Base-by-base conservation (phyloP, 2,329 filamentous ascomycete species). In the Exophiala bonariae region DNA sequence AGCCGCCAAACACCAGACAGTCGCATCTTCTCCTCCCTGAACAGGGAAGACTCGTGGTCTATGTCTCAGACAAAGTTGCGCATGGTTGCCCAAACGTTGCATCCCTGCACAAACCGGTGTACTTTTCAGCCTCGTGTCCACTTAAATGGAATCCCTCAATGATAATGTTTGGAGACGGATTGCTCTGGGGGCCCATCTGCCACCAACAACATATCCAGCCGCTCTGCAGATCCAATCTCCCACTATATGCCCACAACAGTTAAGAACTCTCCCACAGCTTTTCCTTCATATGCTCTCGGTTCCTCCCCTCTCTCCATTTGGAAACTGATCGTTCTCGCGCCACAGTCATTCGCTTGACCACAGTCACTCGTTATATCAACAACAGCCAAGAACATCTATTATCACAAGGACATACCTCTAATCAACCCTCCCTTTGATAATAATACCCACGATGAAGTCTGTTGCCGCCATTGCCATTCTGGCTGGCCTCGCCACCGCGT, bases 401-500 rank as follows among this genome's bases (percentile, higher is more conserved):
- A 35, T 16, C 32, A 35, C n/a, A 35, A 6, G n/a, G 6, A 16
- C 32, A 13, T 19, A 5, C 8, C 32, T 13, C 17, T 19, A 28
- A 41, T 19, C 22, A 28, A 38, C 22, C 7, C 16, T 40, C 28
- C 37, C 33, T 11, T 26, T 6, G 6, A 26, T 26, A 35, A 26
- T 11, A 26, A 26, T 11, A 6, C 46, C 49, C 47, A 67, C 57
- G 32, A 74, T 74, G 68, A 70, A 66, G 59, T 63, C 61, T 40
- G 56, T 72, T 49, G 54, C 64, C 47, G 60, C 65, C 37, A 46
- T 69, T 34, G 63, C 69, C 35, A 66, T 67, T 41, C 64, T 74
- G 18, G 61, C 67, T 52, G 62, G 63, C 32, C 66, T 68, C 34
- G 66, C 69, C 44, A 71, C 74, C 54, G 74, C 72, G 37, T 61